Percentiles rank a stretch among this genome's conserved stretches.
Evolutionary conservation across 768 basidiomycete genomes (phyloP).

Genomic region (Leccinellum albellum): DNA sequence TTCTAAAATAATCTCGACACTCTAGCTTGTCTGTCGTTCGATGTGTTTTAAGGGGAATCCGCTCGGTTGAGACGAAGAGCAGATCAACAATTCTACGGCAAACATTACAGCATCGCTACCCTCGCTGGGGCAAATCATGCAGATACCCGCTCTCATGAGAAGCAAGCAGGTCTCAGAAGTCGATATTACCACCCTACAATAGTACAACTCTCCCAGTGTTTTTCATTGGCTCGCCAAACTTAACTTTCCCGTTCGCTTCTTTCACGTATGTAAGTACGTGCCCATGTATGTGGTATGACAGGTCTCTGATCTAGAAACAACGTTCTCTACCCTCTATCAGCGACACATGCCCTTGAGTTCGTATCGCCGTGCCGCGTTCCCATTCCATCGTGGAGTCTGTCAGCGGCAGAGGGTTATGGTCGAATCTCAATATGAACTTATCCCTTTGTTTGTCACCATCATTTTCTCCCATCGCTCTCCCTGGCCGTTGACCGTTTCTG

Average conservation of each 20-base stretch:
- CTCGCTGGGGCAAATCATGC: background rate
- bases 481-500: background rate
- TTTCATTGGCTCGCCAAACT: conserved; percentile 1
- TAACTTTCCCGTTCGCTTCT: background rate
- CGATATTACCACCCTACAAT: background rate
- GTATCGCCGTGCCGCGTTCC: background rate
- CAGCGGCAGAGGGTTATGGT: background rate
- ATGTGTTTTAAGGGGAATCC: background rate
- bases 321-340: background rate
- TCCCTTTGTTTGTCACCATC: background rate
- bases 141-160: background rate
- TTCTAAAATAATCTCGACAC: background rate
- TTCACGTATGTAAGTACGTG: conserved; percentile 2
- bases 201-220: background rate
- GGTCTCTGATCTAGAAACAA: background rate
- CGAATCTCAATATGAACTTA: background rate
- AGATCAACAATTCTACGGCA: background rate
- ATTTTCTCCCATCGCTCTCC: background rate
- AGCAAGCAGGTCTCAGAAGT: background rate
- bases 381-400: background rate
- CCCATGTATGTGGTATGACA: background rate
- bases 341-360: background rate
- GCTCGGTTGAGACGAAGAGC: background rate
- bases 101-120: background rate
- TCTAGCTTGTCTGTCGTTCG: background rate